Evolutionary conservation across 1,284 basidiomycete genomes (phyloP).

Genomic region (Marasmius sp.): DNA sequence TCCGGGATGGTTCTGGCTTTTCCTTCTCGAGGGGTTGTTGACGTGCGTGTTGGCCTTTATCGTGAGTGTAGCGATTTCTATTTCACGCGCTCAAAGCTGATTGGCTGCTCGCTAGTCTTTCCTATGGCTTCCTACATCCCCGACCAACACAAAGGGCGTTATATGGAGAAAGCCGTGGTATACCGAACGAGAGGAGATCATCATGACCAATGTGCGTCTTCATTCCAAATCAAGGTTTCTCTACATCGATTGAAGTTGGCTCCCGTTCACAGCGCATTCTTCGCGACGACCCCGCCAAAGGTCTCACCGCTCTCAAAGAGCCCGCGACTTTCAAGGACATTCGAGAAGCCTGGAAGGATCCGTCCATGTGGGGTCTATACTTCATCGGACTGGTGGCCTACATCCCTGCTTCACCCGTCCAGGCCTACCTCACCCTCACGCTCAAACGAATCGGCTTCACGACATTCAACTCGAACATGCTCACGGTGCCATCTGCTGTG

Average conservation of each 20-base stretch:
- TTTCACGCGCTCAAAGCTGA: not conserved
- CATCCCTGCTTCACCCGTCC: slow-evolving; percentile 1
- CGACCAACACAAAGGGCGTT: not conserved
- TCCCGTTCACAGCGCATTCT: not conserved
- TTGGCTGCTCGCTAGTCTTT: not conserved
- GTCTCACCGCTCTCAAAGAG: not conserved
- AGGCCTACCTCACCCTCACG: not conserved
- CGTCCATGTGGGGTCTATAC: not conserved
- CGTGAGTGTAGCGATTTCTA: not conserved
- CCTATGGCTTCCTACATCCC: not conserved
- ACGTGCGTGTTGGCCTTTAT: not conserved
- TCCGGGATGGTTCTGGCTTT: not conserved
- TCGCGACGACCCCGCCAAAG: slow-evolving; percentile 1
- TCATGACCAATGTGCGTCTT: not conserved
- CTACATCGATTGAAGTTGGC: not conserved
- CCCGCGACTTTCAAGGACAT: not conserved
- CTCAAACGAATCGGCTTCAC: not conserved
- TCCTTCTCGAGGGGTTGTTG: not conserved
- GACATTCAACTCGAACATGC: slow-evolving; percentile 4
- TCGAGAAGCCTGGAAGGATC: not conserved
- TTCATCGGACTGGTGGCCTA: not conserved
- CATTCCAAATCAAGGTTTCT: not conserved
- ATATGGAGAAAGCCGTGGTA: not conserved
- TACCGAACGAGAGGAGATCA: not conserved
- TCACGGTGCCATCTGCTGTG: not conserved